Base-by-base conservation (phyloP, 2,329 filamentous ascomycete species). In the Colletotrichum caudatum region DNA sequence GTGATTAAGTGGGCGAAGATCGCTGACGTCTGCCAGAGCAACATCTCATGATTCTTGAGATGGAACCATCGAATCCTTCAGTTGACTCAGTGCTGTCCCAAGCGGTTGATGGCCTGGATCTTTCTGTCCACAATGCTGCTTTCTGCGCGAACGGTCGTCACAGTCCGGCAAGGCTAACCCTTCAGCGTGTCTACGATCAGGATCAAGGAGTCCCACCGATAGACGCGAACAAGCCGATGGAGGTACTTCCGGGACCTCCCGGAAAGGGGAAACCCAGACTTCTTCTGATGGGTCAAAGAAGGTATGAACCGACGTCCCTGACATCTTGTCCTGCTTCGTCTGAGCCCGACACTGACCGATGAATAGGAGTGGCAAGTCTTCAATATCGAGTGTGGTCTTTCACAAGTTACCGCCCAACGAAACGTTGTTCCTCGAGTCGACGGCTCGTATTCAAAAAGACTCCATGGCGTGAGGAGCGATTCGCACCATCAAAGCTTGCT, bases 301-400 rank as follows among this genome's bases (percentile, higher is more conserved):
- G 95, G 96, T 64, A 56, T 97, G 84, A 76, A 85, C 79, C 26
- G 8, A 23, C 12, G 14, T 14, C 20, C 11, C 7, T 9, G 11
- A 3, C 37, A 26, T n/a, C 58, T 29, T 48, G 33, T 11, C 39
- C 51, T 23, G 12, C 44, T 26, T 9, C 39, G 26, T 20, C 12
- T 16, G n/a, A 26, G 12, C 12, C 29, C 8, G 35, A 12, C 23
- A 46, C 51, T 64, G 12, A 69, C 41, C 11, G 23, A 9, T 51
- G 20, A 26, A 29, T 75, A 99, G 96, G 84, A 98, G 95, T 79
- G 96, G 96, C 72, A 99, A 99, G 81, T 98, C 96, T 0, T 99
- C 96, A 7, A 98, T 99, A 79, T 96, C 95, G 35, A 98, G 94
- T 78, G 97, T 99, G 59, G 95, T 99, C n/a, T 98, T 99, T 78